phyloP scores from a whole-genome alignment of 306 rosid genomes.

The Citrullus colocynthis region DNA sequence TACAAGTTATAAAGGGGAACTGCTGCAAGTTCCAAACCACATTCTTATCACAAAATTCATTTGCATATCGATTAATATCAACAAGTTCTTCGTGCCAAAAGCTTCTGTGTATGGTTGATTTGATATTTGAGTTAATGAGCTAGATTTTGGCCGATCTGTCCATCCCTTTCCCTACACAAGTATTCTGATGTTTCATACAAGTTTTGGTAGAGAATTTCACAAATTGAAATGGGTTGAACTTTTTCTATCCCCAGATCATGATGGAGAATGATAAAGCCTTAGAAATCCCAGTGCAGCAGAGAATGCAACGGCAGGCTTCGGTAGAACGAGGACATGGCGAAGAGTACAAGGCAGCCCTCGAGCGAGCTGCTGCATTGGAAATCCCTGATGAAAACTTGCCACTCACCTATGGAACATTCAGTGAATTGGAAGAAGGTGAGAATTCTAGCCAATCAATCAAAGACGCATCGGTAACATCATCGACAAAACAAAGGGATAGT shows the following conservation, averaged over 20 bases:
- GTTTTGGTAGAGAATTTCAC: background rate
- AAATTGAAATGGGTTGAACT: background rate
- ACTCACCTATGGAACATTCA: slow-evolving; percentile 67
- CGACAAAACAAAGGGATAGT: slow-evolving; percentile 29
- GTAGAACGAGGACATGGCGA: slow-evolving; percentile 47
- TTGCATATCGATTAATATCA: background rate
- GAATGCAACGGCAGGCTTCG: slow-evolving; percentile 54
- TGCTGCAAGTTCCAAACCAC: background rate
- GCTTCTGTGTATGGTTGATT: background rate
- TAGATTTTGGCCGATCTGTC: background rate
- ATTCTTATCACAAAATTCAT: background rate
- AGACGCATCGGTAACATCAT: slow-evolving; percentile 13
- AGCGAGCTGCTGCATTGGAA: slow-evolving; percentile 60
- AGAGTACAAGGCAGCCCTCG: slow-evolving; percentile 72
- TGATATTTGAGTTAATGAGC: background rate
- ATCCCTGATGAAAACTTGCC: slow-evolving; percentile 59
- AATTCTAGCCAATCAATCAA: slow-evolving; percentile 33
- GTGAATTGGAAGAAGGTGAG: slow-evolving; percentile 40
- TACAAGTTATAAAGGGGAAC: background rate
- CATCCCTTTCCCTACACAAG: background rate
- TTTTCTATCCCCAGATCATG: slow-evolving; percentile 47
- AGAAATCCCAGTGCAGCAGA: slow-evolving; percentile 61
- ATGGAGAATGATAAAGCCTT: slow-evolving; percentile 33
- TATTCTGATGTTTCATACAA: background rate
- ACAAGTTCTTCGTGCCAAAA: background rate